Base-by-base conservation (phyloP, 2,329 filamentous ascomycete species). In the Amauroascus verrucosus region DNA sequence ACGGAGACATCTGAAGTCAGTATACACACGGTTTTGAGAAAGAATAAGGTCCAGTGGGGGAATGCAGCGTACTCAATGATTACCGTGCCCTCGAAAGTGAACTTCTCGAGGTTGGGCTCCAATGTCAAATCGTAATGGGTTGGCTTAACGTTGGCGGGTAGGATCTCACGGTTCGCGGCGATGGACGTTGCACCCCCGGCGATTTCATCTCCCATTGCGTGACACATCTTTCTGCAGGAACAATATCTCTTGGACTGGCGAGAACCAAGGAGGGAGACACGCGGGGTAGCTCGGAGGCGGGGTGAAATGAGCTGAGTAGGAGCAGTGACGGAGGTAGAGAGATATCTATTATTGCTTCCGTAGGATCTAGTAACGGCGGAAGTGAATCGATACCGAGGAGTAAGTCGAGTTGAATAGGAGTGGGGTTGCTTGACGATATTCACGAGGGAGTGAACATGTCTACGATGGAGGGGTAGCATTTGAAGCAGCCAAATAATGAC, bases 141-240 rank as follows among this genome's bases (percentile, higher is more conserved):
- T n/a, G 91, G 90, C 69, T 91, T 85, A 64, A 96, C 88, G 66
- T 96, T 95, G 71, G 84, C 83, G 50, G 91, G 93, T 62, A 97
- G 78, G 60, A 97, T 84, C 75, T 95, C 86, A 63, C 91, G 84
- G 59, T 80, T 82, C 61, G 79, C 77, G 50, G 77, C 71, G 63
- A 76, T 79, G 61, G 78, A 74, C 58, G 74, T 75, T 53, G 77
- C 75, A 57, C 71, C 73, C 58, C 70, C 71, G 59, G 79, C 80
- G 62, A 51, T 51, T 18, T 56, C 58, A 22, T 55, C 58, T 48
- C 51, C 53, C 58, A 79, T 73, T 67, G 79, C 80, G 71, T 85
- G 87, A 83, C 90, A 91, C 70, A 74, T 77, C 73, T 84, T 78
- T 72, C 83, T 80, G 70, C 85, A 85, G 51, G 87, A 91, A 71